These are phyloP conservation scores for Ophiostoma sp. DNA, from an alignment of 2,329 filamentous ascomycete species.

Conservation along the genomic window DNA sequence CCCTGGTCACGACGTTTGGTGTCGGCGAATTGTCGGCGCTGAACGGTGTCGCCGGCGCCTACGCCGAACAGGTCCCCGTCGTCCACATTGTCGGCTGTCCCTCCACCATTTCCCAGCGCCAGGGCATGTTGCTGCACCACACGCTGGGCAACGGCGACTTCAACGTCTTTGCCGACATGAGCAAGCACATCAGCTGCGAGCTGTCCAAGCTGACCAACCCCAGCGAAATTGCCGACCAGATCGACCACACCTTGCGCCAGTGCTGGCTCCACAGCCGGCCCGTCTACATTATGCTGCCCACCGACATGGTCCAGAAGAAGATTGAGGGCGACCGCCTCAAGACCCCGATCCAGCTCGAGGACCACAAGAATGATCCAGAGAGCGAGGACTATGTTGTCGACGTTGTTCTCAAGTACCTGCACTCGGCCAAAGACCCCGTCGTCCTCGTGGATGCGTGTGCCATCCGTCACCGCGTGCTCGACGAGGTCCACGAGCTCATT, in stretches of 20 bases:
- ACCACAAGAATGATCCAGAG: slow-evolving; percentile 65
- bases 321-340: slow-evolving; percentile 71
- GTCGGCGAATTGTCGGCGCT: slow-evolving; percentile 57
- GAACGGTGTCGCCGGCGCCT: slow-evolving; percentile 58
- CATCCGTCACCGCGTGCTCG: slow-evolving; percentile 70
- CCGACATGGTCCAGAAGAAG: slow-evolving; percentile 75
- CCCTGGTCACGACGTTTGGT: slow-evolving; percentile 60
- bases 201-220: slow-evolving; percentile 70
- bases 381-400: slow-evolving; percentile 82
- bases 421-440: slow-evolving; percentile 67
- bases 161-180: slow-evolving; percentile 76
- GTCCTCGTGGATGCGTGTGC: slow-evolving; percentile 83
- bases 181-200: slow-evolving; percentile 66
- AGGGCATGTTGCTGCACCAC: slow-evolving; percentile 45
- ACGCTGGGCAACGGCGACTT: slow-evolving; percentile 59
- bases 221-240: slow-evolving; percentile 68
- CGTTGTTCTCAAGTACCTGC: slow-evolving; percentile 70
- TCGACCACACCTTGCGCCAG: slow-evolving; percentile 74
- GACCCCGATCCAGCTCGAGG: slow-evolving; percentile 66
- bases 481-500: slow-evolving; percentile 72
- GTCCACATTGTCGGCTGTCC: slow-evolving; percentile 51
- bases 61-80: slow-evolving; percentile 56
- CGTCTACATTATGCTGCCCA: slow-evolving; percentile 81
- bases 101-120: slow-evolving; percentile 32
- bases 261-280: slow-evolving; percentile 74